Percentiles rank a stretch among this genome's conserved stretches.
Evolutionary conservation across 495 filamentous ascomycete genomes (phyloP).

Genomic region (Penicillium crystallinum): DNA sequence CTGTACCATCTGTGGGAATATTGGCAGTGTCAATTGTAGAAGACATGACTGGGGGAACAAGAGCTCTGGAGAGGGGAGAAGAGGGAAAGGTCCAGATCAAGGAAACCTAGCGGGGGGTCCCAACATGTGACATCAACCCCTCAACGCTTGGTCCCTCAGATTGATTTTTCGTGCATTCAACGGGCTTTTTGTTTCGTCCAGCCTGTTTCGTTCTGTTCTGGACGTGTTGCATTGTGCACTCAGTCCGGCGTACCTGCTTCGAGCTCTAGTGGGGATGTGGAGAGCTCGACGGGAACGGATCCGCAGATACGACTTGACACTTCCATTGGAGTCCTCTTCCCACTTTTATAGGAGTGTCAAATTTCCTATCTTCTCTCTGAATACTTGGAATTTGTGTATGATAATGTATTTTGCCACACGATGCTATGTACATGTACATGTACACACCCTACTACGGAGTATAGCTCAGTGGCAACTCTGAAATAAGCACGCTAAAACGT

Average conservation of each 20-base stretch:
- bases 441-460: too few species aligned
- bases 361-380: not conserved
- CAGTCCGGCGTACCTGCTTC: too few species aligned
- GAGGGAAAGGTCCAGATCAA: slow-evolving; percentile 2
- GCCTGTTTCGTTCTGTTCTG: not conserved
- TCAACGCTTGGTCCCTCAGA: slow-evolving; percentile 6
- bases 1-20: slow-evolving; percentile 3
- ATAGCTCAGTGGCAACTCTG: too few species aligned
- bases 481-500: not conserved
- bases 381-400: not conserved
- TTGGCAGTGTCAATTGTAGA: slow-evolving; percentile 1
- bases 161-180: not conserved
- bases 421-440: not conserved
- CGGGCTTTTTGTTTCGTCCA: not conserved
- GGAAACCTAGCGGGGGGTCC: slow-evolving; percentile 4
- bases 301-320: too few species aligned
- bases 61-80: not conserved
- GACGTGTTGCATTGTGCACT: too few species aligned
- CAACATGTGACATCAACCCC: slow-evolving; percentile 12
- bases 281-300: slow-evolving; percentile 5
- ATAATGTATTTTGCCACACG: not conserved
- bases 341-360: too few species aligned
- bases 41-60: not conserved
- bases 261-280: slow-evolving; percentile 6
- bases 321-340: too few species aligned